Conservation (phyloP, 1,284 basidiomycete genomes). For the Marasmius tenuissimus region DNA sequence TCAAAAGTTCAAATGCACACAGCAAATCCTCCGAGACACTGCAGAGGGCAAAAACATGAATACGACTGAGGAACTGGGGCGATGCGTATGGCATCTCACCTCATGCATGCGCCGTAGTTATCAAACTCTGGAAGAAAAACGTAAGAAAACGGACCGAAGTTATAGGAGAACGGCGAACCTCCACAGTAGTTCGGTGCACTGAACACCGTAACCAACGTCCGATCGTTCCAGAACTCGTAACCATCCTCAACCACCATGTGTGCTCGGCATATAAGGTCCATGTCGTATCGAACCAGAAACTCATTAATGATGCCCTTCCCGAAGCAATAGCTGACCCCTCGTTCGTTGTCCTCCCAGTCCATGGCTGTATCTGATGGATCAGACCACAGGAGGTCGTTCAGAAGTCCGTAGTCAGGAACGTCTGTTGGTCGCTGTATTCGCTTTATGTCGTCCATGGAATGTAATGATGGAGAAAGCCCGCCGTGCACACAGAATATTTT, state of each 20-base stretch:
- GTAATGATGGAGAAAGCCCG: constrained; percentile 95
- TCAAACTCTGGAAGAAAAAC: constrained; percentile 73
- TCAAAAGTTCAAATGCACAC: constrained; percentile 97
- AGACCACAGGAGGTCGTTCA: constrained; percentile 98
- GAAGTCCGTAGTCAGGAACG: constrained; percentile 97
- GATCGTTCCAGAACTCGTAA: constrained; percentile 99
- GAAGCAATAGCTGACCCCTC: constrained; percentile 99
- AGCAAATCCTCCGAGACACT: constrained; percentile 96
- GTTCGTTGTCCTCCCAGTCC: constrained; percentile 99
- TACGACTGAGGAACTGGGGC: constrained; percentile 9
- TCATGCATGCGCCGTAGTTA: constrained; percentile 97
- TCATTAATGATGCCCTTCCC: constrained; percentile 98
- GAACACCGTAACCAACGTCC: constrained; percentile 98
- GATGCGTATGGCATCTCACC: constrained; percentile 38
- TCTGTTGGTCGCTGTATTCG: constrained; percentile 98
- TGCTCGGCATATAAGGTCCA: constrained; percentile 98
- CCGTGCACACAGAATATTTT: constrained; percentile 99
- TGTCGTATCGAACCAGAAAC: constrained; percentile 91
- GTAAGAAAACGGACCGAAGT: constrained; percentile 9
- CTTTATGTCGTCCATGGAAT: constrained; percentile 99
- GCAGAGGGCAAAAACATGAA: constrained; percentile 15
- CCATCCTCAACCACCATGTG: constrained; percentile 99
- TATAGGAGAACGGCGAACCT: constrained; percentile 58
- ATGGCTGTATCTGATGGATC: constrained; percentile 97
- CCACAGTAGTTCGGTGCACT: constrained; percentile 97